Percentiles rank a stretch among this genome's conserved stretches.
phyloP scores from a whole-genome alignment of 2,329 filamentous ascomycete genomes.

The Thermothelomyces thermophilus region DNA sequence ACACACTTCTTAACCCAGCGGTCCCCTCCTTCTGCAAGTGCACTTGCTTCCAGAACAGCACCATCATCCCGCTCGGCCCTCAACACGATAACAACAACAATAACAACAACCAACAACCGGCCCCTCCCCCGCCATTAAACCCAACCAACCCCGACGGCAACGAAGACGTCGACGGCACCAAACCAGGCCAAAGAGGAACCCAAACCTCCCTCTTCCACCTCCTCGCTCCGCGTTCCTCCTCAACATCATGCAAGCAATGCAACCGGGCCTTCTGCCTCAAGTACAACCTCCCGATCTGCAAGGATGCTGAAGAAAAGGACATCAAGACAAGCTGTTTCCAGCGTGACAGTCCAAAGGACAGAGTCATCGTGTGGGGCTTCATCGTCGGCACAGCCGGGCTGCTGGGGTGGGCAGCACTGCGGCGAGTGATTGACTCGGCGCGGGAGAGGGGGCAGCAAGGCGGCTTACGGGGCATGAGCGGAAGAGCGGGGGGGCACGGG shows the following conservation, averaged over 20 bases:
- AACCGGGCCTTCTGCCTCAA: conserved; percentile 60
- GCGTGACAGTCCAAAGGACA: conserved; percentile 60
- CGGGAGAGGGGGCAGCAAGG: not conserved
- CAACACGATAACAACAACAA: conserved; percentile 27
- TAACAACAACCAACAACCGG: conserved; percentile 23
- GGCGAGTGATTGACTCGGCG: conserved; percentile 31
- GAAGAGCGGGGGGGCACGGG: not conserved
- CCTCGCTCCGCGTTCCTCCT: conserved; percentile 31
- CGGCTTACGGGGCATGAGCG: not conserved
- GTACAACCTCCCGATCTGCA: conserved; percentile 55
- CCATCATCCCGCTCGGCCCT: conserved; percentile 56
- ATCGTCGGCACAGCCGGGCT: conserved; percentile 52
- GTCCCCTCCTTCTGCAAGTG: conserved; percentile 63
- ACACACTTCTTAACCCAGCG: conserved; percentile 34
- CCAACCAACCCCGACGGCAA: not conserved
- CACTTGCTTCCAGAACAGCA: conserved; percentile 64
- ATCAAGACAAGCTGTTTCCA: conserved; percentile 59
- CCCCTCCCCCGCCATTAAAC: conserved; percentile 19
- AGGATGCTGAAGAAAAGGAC: conserved; percentile 54
- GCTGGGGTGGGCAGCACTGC: conserved; percentile 53
- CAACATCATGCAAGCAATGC: conserved; percentile 52
- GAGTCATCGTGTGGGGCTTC: conserved; percentile 60
- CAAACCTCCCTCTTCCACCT: conserved; percentile 12
- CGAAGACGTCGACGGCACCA: too few species aligned
- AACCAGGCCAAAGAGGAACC: conserved; percentile 21